Evolutionary conservation across 192 early-diverging fungal genomes (phyloP), one percentile per base, ranked within the genome.

Genomic region (Coemansia sp.): DNA sequence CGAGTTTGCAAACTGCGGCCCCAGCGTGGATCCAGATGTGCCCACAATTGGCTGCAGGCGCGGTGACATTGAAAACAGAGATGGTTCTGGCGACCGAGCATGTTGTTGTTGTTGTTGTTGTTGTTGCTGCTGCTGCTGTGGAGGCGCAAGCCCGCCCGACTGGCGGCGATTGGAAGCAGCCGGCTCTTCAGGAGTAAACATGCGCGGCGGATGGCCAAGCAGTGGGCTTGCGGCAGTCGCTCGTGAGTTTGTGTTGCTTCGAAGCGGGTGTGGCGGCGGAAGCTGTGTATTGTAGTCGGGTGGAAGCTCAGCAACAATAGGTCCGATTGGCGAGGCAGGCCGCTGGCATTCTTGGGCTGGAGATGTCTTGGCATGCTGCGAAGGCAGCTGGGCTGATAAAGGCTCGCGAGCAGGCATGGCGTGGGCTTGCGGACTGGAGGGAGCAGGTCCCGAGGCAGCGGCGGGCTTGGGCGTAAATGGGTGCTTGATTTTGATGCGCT

Each of bases 261-360:
- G 72, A 7, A 69, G 43, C 7, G 66, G 66, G 38, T 76, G 72
- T 7, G 72, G 72, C 23, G 72, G 72, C 23, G 72, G 72, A 37
- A 76, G 59, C 55, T 76, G 72, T 23, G 72, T 76, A 55, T 76
- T 76, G 62, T 76, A 76, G 55, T 76, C 62, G 11, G 66, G 72
- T 7, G 72, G 72, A 3, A 76, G 72, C 31, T 65, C 72, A 0
- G 69, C 54, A 6, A 53, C 52, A 3, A 42, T 50, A 7, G 69
- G 58, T 20, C 49, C 43, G 12, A 21, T 32, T 11, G 62, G 69
- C 40, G 69, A 64, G 0, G 36, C 14, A 0, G 62, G 56, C 16
- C 62, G 52, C n/a, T 60, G 51, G 17, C 16, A 15, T 5, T 57
- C 58, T 3, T 23, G 8, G 8, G 11, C 11, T 2, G 58, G 60